Evolutionary conservation across 2,329 filamentous ascomycete species (phyloP).

Genomic region (Epichloe hybrida): DNA sequence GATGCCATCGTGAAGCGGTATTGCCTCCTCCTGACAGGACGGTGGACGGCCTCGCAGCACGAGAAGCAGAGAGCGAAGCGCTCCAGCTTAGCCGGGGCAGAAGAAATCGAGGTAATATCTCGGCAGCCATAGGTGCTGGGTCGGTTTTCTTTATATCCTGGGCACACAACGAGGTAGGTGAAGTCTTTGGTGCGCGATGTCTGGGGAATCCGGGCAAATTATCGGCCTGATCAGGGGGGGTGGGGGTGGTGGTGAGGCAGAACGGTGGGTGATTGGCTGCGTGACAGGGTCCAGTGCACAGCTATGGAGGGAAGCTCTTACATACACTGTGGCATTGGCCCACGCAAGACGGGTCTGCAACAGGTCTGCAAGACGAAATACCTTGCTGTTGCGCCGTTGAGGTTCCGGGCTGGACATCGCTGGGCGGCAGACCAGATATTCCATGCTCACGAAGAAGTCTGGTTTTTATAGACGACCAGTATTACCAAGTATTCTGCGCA

Average conservation of each 20-base stretch:
- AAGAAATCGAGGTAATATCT: conserved; percentile 37
- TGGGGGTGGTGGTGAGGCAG: conserved; percentile 6
- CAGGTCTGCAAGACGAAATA: too few species aligned
- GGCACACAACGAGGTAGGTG: not conserved
- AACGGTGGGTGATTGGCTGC: conserved; percentile 4
- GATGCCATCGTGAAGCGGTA: conserved; percentile 1
- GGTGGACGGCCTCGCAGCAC: conserved; percentile 8
- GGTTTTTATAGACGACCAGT: too few species aligned
- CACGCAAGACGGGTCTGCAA: too few species aligned
- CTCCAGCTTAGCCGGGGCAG: conserved; percentile 43
- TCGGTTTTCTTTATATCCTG: not conserved
- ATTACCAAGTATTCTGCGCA: too few species aligned
- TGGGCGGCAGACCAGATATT: too few species aligned
- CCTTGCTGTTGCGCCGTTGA: too few species aligned
- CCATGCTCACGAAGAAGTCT: too few species aligned
- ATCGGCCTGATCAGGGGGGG: conserved; percentile 3
- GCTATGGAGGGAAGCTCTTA: not conserved
- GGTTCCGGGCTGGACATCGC: too few species aligned
- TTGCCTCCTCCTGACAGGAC: conserved; percentile 9
- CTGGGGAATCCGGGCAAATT: not conserved
- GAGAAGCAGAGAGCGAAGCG: conserved; percentile 16
- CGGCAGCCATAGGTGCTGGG: conserved; percentile 17
- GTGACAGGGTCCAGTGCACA: not conserved
- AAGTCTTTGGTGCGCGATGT: not conserved
- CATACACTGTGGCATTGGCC: too few species aligned